These are phyloP conservation scores for Ulmus americana DNA, from an alignment of 331 rosid species.

Conservation along the genomic window DNA sequence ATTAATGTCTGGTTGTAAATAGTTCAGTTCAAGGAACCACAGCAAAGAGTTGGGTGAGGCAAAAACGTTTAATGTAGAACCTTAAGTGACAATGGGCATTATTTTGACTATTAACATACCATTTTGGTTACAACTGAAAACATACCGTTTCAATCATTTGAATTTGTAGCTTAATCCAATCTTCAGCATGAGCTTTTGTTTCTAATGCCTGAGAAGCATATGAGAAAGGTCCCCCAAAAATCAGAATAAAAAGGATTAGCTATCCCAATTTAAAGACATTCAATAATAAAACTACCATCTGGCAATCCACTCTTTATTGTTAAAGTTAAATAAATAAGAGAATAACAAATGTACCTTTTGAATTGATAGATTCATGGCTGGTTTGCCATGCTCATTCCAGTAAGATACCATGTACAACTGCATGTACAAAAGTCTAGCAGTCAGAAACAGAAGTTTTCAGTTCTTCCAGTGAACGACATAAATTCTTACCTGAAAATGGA, in stretches of 20 bases:
- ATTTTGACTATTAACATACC: not conserved
- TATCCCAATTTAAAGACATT: not conserved
- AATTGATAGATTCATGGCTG: conserved; percentile 14
- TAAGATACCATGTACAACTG: conserved; percentile 26
- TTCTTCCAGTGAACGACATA: not conserved
- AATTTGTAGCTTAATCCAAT: conserved; percentile 14
- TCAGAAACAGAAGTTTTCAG: not conserved
- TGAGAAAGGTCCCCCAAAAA: not conserved
- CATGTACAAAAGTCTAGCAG: conserved; percentile 2
- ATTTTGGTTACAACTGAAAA: not conserved
- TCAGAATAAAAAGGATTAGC: conserved; percentile 2
- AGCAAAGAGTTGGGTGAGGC: not conserved
- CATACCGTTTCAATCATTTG: conserved; percentile 28
- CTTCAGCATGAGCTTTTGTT: conserved; percentile 12
- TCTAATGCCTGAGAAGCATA: conserved; percentile 19
- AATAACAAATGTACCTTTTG: conserved; percentile 20
- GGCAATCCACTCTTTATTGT: not conserved
- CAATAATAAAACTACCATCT: not conserved
- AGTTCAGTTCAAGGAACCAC: too few relatives aligned
- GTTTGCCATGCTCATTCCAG: conserved; percentile 31
- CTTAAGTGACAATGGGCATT: not conserved
- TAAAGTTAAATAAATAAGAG: not conserved
- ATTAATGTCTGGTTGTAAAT: too few relatives aligned
- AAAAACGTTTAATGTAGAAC: not conserved
- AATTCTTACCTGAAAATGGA: conserved; percentile 29